These are phyloP conservation scores for Plenodomus biglobosus DNA, from an alignment of 2,329 filamentous ascomycete genomes.

Conservation along the genomic window DNA sequence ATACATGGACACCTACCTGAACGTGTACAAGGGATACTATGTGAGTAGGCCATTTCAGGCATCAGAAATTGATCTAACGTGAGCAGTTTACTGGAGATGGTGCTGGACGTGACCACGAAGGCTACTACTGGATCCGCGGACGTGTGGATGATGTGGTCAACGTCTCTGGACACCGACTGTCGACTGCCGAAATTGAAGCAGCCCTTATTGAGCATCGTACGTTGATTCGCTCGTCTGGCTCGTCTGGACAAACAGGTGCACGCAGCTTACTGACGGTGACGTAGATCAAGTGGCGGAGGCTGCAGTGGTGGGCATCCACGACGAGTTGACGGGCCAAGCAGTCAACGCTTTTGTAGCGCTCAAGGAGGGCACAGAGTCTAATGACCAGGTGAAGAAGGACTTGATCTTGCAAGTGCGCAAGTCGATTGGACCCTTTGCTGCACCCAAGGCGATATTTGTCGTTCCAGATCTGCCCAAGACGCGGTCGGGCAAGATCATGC, in stretches of 20 bases:
- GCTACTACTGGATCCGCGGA: constrained; percentile 99
- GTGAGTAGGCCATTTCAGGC: constrained; percentile 57
- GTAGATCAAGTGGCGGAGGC: constrained; percentile 80
- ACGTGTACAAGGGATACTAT: constrained; percentile 98
- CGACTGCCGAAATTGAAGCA: constrained; percentile 96
- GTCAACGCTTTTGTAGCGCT: constrained; percentile 96
- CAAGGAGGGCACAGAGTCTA: constrained; percentile 77
- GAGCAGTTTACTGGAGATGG: constrained; percentile 84
- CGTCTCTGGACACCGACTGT: constrained; percentile 92
- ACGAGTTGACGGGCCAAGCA: constrained; percentile 94
- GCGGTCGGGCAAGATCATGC: constrained; percentile 97
- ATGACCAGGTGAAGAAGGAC: constrained; percentile 85
- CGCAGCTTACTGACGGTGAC: constrained; percentile 22
- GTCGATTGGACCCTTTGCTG: constrained; percentile 95
- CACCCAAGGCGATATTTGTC: constrained; percentile 88
- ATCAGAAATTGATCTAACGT: constrained; percentile 16
- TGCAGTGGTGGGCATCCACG: constrained; percentile 87
- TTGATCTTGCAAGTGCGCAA: constrained; percentile 92
- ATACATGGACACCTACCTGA: constrained; percentile 98
- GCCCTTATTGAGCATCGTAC: constrained; percentile 86
- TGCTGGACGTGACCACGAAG: constrained; percentile 92
- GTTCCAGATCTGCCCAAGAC: constrained; percentile 97
- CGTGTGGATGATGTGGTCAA: constrained; percentile 99
- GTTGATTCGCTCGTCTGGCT: constrained; percentile 12
- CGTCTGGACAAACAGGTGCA: background rate